Evolutionary conservation across 345 rosid genomes (phyloP).

Genomic region (Nasturtium officinale): DNA sequence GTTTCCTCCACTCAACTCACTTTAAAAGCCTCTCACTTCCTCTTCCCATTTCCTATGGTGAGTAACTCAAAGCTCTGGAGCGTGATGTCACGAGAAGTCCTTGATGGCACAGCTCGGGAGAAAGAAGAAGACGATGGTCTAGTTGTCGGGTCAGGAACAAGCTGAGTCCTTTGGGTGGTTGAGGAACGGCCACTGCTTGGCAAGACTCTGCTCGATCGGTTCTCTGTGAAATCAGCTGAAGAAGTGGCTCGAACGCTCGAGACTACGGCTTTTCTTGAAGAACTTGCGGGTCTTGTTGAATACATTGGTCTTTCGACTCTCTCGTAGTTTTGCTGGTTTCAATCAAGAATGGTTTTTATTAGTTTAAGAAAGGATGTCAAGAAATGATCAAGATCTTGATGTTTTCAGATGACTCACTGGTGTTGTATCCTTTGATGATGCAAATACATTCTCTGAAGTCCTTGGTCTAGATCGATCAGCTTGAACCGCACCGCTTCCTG

Average conservation of each 20-base stretch:
- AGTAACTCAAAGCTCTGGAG: constrained; percentile 80
- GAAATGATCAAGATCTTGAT: no score
- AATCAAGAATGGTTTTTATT: constrained; percentile 40
- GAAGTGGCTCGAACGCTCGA: constrained; percentile 71
- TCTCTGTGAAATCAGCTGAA: constrained; percentile 79
- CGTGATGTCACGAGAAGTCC: constrained; percentile 65
- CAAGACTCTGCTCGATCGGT: constrained; percentile 64
- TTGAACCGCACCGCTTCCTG: constrained; percentile 56
- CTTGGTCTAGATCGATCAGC: constrained; percentile 57
- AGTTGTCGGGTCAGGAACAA: constrained; percentile 63
- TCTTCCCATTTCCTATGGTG: constrained; percentile 60
- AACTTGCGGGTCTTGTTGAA: constrained; percentile 71
- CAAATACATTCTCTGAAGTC: constrained; percentile 59
- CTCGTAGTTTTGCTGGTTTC: constrained; percentile 60
- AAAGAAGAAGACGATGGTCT: constrained; percentile 59
- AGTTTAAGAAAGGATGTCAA: constrained; percentile 1
- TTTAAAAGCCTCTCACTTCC: constrained; percentile 38
- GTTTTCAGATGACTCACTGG: constrained; percentile 47
- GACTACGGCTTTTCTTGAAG: constrained; percentile 69
- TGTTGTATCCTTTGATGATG: constrained; percentile 55
- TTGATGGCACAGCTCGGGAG: constrained; percentile 52
- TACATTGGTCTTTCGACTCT: constrained; percentile 54
- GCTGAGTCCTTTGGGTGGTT: constrained; percentile 69
- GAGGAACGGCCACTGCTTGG: constrained; percentile 67
- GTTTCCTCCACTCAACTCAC: constrained; percentile 12